phyloP scores from a whole-genome alignment of 805 yeast genomes.

The Lachancea sp. region DNA sequence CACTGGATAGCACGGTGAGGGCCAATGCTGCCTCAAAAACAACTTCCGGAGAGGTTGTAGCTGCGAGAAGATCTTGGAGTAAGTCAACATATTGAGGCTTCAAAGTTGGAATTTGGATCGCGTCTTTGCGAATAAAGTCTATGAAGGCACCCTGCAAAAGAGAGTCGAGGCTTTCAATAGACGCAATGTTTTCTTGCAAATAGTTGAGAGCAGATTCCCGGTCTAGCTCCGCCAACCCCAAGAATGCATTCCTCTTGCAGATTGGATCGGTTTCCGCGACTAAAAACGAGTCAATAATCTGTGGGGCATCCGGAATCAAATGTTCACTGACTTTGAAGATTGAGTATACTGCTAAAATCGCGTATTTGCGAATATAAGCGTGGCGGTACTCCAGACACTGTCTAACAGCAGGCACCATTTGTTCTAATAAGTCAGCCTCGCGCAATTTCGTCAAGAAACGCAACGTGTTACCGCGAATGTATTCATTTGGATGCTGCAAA shows the following conservation, averaged over 20 bases:
- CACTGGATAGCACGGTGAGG: conserved; percentile 52
- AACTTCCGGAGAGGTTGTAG: conserved; percentile 54
- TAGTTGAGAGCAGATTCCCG: conserved; percentile 80
- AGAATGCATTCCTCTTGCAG: conserved; percentile 92
- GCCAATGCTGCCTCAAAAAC: conserved; percentile 89
- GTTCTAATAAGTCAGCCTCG: conserved; percentile 91
- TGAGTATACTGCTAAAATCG: conserved; percentile 82
- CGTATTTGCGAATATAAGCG: conserved; percentile 96
- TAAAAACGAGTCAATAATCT: conserved; percentile 65
- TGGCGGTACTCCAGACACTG: conserved; percentile 92
- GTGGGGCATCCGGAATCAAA: conserved; percentile 93
- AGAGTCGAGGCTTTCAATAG: conserved; percentile 66
- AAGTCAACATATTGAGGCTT: conserved; percentile 66
- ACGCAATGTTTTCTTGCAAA: conserved; percentile 60
- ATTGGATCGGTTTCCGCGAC: conserved; percentile 84
- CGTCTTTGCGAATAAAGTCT: conserved; percentile 85
- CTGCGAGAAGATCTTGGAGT: conserved; percentile 64
- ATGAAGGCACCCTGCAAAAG: conserved; percentile 82
- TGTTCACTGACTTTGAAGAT: conserved; percentile 79
- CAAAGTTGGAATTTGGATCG: conserved; percentile 54
- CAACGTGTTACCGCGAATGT: conserved; percentile 89
- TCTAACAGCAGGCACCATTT: conserved; percentile 88
- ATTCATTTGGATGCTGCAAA: conserved; percentile 96
- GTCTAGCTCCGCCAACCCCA: conserved; percentile 74
- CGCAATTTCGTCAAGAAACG: conserved; percentile 84